A percentile compares a stretch with the other conserved stretches of the same genome.
These are phyloP conservation scores for Physaria fendleri DNA, from an alignment of 345 rosid species.

Conservation along the genomic window DNA sequence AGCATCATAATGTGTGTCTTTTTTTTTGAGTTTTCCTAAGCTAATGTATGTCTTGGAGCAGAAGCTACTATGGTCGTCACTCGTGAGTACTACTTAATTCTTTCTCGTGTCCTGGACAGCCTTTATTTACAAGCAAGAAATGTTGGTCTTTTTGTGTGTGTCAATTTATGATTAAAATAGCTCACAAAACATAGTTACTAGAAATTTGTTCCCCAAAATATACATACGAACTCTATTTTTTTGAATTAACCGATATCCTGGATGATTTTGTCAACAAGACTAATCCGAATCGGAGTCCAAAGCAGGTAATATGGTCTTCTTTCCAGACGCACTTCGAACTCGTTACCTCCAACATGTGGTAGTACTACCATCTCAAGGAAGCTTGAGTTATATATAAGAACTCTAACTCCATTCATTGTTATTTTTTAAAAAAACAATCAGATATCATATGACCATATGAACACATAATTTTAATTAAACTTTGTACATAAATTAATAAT, in stretches of 20 bases:
- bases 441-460: no score
- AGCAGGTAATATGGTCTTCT: no score
- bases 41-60: conserved; percentile 15
- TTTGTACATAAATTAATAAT: no score
- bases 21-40: conserved; percentile 21
- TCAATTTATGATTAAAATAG: neutral
- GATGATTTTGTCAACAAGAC: no score
- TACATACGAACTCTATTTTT: no score
- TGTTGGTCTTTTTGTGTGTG: conserved; percentile 18
- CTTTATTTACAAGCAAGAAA: conserved; percentile 24
- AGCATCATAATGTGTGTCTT: neutral
- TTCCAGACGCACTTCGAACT: no score
- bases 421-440: neutral
- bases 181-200: neutral
- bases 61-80: conserved; percentile 23
- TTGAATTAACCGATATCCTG: no score
- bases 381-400: no score
- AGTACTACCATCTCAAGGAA: no score
- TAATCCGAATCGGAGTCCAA: no score
- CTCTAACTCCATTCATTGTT: neutral
- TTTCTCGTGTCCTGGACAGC: conserved; percentile 14
- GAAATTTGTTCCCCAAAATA: neutral
- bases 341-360: no score
- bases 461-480: no score
- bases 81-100: conserved; percentile 28